Evolutionary conservation across 1,284 basidiomycete species (phyloP).

Genomic region (Rhodotorula sp.): DNA sequence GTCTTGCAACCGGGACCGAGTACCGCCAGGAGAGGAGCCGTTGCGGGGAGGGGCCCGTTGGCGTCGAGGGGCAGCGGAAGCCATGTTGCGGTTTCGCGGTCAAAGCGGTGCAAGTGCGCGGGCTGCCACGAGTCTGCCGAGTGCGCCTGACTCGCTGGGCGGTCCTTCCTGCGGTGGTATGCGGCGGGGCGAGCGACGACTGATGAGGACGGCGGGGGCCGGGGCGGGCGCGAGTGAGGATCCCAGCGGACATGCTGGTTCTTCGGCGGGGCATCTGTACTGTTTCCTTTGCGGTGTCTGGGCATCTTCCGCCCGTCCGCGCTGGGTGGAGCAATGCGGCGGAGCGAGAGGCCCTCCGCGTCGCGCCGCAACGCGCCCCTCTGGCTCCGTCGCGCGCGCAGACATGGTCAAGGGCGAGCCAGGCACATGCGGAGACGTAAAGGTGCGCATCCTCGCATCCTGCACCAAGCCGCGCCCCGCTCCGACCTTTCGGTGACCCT

Average conservation of each 20-base stretch:
- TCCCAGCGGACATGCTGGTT: neutral
- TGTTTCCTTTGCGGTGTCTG: neutral
- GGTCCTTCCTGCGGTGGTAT: no score
- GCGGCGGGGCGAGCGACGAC: neutral
- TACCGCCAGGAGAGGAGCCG: neutral
- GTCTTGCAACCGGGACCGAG: neutral
- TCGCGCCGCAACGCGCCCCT: neutral
- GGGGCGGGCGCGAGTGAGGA: neutral
- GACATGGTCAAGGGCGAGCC: conserved; percentile 11
- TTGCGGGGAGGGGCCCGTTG: neutral
- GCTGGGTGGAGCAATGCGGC: neutral
- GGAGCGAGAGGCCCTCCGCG: neutral
- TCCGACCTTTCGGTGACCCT: neutral
- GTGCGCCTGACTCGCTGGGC: neutral
- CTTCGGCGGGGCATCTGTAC: no score
- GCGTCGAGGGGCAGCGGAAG: neutral
- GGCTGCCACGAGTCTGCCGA: neutral
- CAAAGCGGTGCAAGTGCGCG: neutral
- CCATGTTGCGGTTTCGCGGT: neutral
- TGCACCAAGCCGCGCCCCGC: neutral
- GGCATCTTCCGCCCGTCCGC: neutral
- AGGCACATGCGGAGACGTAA: neutral
- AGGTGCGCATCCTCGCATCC: neutral
- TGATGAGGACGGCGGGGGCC: neutral
- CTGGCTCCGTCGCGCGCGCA: neutral